Conservation (phyloP, 257 asterid species). For the Jacaranda copaia region DNA sequence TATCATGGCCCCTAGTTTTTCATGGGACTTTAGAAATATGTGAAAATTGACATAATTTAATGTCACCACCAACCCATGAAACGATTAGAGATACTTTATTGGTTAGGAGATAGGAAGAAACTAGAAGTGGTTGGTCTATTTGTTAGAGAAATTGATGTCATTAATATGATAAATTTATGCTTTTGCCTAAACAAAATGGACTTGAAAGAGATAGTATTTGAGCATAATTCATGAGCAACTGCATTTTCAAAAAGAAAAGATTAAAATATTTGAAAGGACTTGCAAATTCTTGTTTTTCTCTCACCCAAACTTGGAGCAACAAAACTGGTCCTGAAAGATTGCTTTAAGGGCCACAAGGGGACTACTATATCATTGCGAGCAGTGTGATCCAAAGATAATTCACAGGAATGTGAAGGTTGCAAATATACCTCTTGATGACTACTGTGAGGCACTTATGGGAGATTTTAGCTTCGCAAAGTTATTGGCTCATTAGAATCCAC, state of each 20-base stretch:
- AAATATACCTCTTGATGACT: constrained; percentile 43
- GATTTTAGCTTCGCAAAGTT: constrained; percentile 50
- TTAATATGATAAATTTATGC: not conserved
- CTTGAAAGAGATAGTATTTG: not conserved
- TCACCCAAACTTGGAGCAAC: not conserved
- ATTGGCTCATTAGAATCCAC: constrained; percentile 45
- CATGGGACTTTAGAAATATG: not conserved
- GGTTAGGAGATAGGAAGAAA: not conserved
- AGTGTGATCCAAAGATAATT: constrained; percentile 40
- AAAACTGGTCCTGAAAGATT: constrained; percentile 37
- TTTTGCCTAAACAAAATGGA: not conserved
- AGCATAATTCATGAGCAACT: not conserved
- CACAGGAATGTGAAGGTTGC: constrained; percentile 55
- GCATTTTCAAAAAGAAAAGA: too few relatives aligned
- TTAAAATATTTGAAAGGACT: not conserved
- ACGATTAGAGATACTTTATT: not conserved
- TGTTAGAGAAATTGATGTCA: not conserved
- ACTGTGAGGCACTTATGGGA: constrained; percentile 47
- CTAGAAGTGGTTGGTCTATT: constrained; percentile 10
- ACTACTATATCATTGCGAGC: constrained; percentile 23
- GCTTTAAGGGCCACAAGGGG: constrained; percentile 52
- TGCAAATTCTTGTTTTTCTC: constrained; percentile 5
- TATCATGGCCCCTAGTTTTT: not conserved
- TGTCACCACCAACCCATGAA: too few relatives aligned
- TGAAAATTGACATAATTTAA: not conserved